Conservation (phyloP, 108 stramenopile genomes). For the Fragilariopsis cylindrus region DNA sequence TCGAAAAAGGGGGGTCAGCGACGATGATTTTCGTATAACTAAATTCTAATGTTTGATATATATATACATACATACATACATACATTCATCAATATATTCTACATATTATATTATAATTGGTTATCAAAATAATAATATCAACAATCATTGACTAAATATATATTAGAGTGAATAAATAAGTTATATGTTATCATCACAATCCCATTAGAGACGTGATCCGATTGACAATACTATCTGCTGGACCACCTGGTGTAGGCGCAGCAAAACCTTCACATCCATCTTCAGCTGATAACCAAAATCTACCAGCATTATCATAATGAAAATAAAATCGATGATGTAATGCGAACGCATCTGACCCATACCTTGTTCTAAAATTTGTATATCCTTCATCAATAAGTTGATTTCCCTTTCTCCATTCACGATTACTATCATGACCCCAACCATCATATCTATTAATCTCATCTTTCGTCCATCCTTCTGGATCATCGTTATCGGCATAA, state of each 20-base stretch:
- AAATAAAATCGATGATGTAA: conserved; percentile 80
- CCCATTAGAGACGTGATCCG: conserved; percentile 19
- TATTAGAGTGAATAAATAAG: no score
- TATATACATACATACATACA: no score
- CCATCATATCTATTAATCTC: conserved; percentile 77
- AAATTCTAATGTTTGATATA: background rate
- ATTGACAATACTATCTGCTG: conserved; percentile 6
- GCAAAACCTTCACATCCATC: conserved; percentile 85
- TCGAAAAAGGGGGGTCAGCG: background rate
- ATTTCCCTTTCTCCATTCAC: conserved; percentile 63
- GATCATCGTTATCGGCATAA: conserved; percentile 58
- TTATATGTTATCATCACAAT: background rate
- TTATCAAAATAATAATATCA: no score
- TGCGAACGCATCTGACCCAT: conserved; percentile 64
- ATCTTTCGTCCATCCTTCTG: conserved; percentile 66
- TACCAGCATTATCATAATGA: conserved; percentile 54
- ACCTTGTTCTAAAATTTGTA: conserved; percentile 41
- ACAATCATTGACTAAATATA: no score
- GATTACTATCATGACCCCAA: conserved; percentile 71
- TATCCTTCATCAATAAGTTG: conserved; percentile 66
- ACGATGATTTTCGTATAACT: background rate
- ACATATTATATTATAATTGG: background rate
- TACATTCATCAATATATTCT: background rate
- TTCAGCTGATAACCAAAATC: conserved; percentile 78
- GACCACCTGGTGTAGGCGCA: conserved; percentile 13